Evolutionary conservation across 805 yeast species (phyloP).

Genomic region (Millerozyma acaciae): DNA sequence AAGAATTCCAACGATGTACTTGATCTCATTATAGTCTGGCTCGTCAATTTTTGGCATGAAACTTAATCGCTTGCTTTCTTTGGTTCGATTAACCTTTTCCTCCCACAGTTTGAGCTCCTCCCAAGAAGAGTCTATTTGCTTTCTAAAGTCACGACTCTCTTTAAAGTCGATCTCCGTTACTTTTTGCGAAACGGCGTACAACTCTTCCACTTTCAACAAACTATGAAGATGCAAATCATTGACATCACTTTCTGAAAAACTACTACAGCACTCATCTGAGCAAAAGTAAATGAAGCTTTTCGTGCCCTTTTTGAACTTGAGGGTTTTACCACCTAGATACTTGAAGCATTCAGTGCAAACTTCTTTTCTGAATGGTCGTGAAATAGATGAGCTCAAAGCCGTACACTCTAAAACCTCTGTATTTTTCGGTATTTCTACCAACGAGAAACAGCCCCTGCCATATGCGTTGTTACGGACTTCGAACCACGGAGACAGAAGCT

Average conservation of each 20-base stretch:
- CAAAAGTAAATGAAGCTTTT: slow-evolving; percentile 55
- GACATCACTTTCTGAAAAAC: slow-evolving; percentile 33
- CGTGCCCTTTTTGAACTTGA: slow-evolving; percentile 36
- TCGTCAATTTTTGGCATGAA: slow-evolving; percentile 46
- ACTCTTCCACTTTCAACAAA: slow-evolving; percentile 36
- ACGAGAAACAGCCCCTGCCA: slow-evolving; percentile 63
- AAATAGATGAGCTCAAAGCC: slow-evolving; percentile 47
- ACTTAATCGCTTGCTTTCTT: slow-evolving; percentile 30
- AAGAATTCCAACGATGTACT: slow-evolving; percentile 42
- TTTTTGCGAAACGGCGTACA: too few species aligned
- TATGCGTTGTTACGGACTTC: neutral
- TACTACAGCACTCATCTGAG: slow-evolving; percentile 38
- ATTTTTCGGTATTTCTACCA: slow-evolving; percentile 32
- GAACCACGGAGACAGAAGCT: slow-evolving; percentile 11
- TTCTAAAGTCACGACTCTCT: too few species aligned
- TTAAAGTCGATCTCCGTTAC: too few species aligned
- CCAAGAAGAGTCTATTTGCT: too few species aligned
- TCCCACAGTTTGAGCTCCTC: slow-evolving; percentile 35
- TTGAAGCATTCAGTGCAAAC: slow-evolving; percentile 54
- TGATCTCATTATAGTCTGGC: slow-evolving; percentile 49
- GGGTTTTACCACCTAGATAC: slow-evolving; percentile 44
- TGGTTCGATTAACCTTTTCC: slow-evolving; percentile 23
- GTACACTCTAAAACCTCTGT: slow-evolving; percentile 37
- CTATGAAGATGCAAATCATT: slow-evolving; percentile 29
- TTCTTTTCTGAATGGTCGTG: slow-evolving; percentile 56